These are phyloP conservation scores for Lepidium aucheri DNA, from an alignment of 345 rosid genomes.

Conservation along the genomic window DNA sequence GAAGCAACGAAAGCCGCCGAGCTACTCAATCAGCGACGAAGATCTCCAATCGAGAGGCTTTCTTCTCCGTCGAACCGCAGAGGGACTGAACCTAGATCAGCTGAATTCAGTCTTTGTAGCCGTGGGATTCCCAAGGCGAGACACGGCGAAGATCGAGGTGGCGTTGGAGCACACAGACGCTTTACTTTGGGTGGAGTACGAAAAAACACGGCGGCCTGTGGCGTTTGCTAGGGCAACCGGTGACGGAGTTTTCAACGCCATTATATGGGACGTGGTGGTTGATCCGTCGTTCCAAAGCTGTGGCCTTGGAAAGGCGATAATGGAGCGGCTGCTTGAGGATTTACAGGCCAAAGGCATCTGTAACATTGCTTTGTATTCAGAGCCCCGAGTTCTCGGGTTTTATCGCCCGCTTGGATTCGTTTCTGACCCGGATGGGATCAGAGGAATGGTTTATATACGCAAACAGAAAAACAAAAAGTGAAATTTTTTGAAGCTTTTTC, in stretches of 20 bases:
- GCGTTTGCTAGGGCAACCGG: constrained; percentile 93
- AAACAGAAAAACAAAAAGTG: constrained; percentile 41
- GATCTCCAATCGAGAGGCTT: constrained; percentile 65
- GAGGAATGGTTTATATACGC: constrained; percentile 79
- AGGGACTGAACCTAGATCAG: constrained; percentile 61
- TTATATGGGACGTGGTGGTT: constrained; percentile 96
- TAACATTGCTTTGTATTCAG: constrained; percentile 75
- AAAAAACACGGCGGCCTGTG: constrained; percentile 55
- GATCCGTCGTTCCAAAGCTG: constrained; percentile 79
- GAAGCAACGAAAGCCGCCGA: constrained; percentile 17
- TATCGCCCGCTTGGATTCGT: constrained; percentile 85
- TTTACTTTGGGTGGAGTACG: constrained; percentile 57
- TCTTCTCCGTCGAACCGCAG: constrained; percentile 49
- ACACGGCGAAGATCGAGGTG: constrained; percentile 54
- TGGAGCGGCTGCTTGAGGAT: constrained; percentile 70
- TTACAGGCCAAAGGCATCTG: constrained; percentile 49
- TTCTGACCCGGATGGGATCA: constrained; percentile 88
- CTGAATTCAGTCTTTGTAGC: constrained; percentile 72
- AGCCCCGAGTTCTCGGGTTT: constrained; percentile 89
- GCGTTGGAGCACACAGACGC: constrained; percentile 73
- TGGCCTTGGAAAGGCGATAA: constrained; percentile 80
- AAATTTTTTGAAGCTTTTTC: neutral
- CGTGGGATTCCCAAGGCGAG: constrained; percentile 88
- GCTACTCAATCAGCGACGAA: constrained; percentile 53
- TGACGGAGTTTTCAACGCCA: constrained; percentile 86